A percentile compares a stretch with the other conserved stretches of the same genome.
Conservation (phyloP, 345 rosid species). For the Brassica cretica region DNA sequence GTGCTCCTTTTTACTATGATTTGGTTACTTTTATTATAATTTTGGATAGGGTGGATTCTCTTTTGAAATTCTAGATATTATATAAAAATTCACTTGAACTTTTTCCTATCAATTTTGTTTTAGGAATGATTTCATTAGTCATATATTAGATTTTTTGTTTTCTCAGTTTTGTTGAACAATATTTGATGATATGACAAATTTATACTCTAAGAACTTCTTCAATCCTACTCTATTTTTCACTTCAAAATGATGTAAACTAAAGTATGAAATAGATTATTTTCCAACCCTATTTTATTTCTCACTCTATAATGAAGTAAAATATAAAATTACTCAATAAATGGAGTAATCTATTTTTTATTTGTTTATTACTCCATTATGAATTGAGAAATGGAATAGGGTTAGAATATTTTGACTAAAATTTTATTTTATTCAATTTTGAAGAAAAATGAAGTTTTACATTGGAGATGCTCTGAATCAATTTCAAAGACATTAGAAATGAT, state of each 20-base stretch:
- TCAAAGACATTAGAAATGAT: neutral
- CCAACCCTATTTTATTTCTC: too few species aligned
- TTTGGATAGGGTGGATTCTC: conserved; percentile 23
- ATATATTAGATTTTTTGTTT: neutral
- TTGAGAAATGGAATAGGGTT: too few species aligned
- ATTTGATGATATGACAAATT: neutral
- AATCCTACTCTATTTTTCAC: too few species aligned
- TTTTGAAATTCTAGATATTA: conserved; percentile 15
- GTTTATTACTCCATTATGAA: too few species aligned
- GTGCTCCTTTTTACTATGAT: neutral
- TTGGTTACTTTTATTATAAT: neutral
- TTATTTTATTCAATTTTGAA: too few species aligned
- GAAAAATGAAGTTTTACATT: too few species aligned
- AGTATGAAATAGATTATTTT: too few species aligned
- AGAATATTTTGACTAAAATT: too few species aligned
- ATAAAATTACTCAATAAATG: too few species aligned
- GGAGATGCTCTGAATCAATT: neutral
- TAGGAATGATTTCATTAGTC: neutral
- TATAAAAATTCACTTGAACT: neutral
- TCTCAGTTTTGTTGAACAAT: neutral
- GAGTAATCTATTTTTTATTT: too few species aligned
- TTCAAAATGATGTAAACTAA: too few species aligned
- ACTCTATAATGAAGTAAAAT: too few species aligned
- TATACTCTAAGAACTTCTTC: neutral
- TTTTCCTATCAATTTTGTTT: neutral